These are phyloP conservation scores for Hyaloscypha finlandica DNA, from an alignment of 495 filamentous ascomycete species.

Conservation along the genomic window DNA sequence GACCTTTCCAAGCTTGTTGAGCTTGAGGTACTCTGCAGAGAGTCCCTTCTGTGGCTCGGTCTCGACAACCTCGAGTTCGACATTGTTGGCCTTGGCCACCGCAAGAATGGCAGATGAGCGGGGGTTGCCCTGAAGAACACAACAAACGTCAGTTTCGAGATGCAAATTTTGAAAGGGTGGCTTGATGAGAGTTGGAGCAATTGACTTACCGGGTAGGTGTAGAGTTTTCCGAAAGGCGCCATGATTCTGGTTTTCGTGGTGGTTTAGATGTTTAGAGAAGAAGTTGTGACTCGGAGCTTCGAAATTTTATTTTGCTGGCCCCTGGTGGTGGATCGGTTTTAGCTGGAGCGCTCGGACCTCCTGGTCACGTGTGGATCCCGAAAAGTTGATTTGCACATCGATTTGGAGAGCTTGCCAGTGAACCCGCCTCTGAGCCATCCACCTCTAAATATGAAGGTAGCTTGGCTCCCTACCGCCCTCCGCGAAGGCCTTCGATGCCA, in stretches of 20 bases:
- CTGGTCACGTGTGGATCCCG: not conserved
- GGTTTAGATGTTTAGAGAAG: constrained; percentile 45
- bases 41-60: constrained; percentile 62
- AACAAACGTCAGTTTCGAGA: constrained; percentile 20
- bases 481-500: constrained; percentile 26
- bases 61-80: constrained; percentile 83
- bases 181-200: not conserved
- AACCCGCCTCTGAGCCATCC: not conserved
- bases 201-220: constrained; percentile 73
- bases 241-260: constrained; percentile 53
- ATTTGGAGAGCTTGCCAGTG: not conserved
- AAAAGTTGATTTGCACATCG: not conserved
- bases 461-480: constrained; percentile 24
- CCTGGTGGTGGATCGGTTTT: not conserved
- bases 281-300: constrained; percentile 6
- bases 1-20: constrained; percentile 86
- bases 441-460: constrained; percentile 30
- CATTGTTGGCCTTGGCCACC: constrained; percentile 92
- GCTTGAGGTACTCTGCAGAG: constrained; percentile 73
- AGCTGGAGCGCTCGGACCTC: constrained; percentile 2
- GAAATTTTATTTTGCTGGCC: no score
- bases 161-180: constrained; percentile 17
- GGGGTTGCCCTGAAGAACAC: constrained; percentile 68
- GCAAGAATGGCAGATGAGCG: constrained; percentile 85
- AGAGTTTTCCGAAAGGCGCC: constrained; percentile 86